Evolutionary conservation across 805 yeast genomes (phyloP).

Genomic region (Myxozyma vanderwaltii): DNA sequence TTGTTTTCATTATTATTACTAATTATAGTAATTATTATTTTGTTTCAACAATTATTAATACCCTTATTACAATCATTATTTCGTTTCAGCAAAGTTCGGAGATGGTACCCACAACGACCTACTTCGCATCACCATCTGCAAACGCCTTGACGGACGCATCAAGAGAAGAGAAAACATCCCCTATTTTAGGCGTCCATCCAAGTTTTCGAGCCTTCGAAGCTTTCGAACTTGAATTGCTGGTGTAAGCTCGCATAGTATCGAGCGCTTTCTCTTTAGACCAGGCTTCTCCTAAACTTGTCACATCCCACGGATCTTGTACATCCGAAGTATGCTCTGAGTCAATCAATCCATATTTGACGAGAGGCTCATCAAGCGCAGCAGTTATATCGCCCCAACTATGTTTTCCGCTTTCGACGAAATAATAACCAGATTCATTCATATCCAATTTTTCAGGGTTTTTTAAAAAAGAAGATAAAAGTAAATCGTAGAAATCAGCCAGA

Average conservation of each 20-base stretch:
- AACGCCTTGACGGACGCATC: conserved; percentile 33
- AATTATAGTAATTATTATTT: not conserved
- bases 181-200: conserved; percentile 25
- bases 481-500: conserved; percentile 42
- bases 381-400: conserved; percentile 43
- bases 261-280: not conserved
- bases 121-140: not conserved
- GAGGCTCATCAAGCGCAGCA: conserved; percentile 35
- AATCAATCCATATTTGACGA: conserved; percentile 29
- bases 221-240: conserved; percentile 17
- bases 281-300: not conserved
- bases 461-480: conserved; percentile 39
- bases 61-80: not conserved
- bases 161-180: conserved; percentile 12
- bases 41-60: not conserved
- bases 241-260: not conserved
- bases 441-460: conserved; percentile 37
- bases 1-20: not conserved
- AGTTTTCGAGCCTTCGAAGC: conserved; percentile 22
- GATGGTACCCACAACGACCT: no score
- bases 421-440: conserved; percentile 44
- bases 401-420: conserved; percentile 43
- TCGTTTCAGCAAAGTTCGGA: no score
- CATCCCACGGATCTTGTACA: conserved; percentile 2
- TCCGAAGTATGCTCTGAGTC: conserved; percentile 15